These are phyloP conservation scores for Spinellus fusiger DNA, from an alignment of 192 early-diverging fungal species.

Conservation along the genomic window DNA sequence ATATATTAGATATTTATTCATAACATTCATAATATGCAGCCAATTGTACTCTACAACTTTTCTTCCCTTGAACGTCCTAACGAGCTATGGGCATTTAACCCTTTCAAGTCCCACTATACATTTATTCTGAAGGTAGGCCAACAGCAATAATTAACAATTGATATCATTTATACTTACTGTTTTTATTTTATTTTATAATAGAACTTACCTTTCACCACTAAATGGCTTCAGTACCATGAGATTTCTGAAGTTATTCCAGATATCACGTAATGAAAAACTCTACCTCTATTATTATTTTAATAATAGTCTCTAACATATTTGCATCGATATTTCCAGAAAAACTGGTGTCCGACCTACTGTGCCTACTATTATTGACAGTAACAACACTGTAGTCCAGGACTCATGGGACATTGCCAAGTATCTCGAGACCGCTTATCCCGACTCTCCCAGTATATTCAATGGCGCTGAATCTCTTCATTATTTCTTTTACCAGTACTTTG, in stretches of 20 bases:
- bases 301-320: too few species aligned
- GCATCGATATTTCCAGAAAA: constrained; percentile 8
- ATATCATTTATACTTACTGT: not conserved
- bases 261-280: constrained; percentile 13
- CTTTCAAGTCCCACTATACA: constrained; percentile 14
- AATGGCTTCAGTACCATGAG: too few species aligned
- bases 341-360: constrained; percentile 30
- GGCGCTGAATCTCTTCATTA: constrained; percentile 26
- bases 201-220: too few species aligned
- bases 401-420: constrained; percentile 53
- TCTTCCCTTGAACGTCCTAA: not conserved
- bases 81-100: constrained; percentile 19
- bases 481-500: constrained; percentile 37
- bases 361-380: constrained; percentile 28
- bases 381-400: constrained; percentile 30
- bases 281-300: too few species aligned
- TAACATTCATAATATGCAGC: too few species aligned
- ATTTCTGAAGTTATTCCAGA: too few species aligned
- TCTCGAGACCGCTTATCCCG: constrained; percentile 51
- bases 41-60: constrained; percentile 16
- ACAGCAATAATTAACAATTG: not conserved
- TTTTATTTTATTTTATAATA: not conserved
- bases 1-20: too few species aligned
- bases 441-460: constrained; percentile 39
- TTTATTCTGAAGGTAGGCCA: constrained; percentile 20